Evolutionary conservation across 1,284 basidiomycete genomes (phyloP).

Genomic region (Ganoderma multipileum): DNA sequence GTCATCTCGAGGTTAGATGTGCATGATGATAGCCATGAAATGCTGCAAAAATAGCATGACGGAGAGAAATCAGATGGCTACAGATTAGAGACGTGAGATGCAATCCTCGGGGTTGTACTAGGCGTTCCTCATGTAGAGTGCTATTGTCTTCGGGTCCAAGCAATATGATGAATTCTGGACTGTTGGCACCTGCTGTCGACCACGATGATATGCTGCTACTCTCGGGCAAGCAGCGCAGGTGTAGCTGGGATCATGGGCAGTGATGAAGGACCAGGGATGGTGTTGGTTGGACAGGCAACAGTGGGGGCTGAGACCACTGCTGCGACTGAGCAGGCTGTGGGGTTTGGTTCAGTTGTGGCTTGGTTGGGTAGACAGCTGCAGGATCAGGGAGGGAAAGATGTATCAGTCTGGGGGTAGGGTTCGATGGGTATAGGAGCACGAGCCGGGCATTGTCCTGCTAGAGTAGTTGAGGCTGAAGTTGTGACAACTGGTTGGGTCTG

Average conservation of each 20-base stretch:
- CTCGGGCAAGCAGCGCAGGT: slow-evolving; percentile 77
- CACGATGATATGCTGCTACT: slow-evolving; percentile 91
- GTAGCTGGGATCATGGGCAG: too few species aligned
- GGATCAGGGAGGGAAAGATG: slow-evolving; percentile 52
- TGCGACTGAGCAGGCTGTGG: slow-evolving; percentile 19
- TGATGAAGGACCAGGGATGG: too few species aligned
- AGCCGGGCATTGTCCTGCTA: slow-evolving; percentile 42
- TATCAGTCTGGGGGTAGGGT: too few species aligned
- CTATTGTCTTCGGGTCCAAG: slow-evolving; percentile 98
- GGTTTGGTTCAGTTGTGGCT: slow-evolving; percentile 48
- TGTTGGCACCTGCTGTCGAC: slow-evolving; percentile 93
- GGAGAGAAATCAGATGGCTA: slow-evolving; percentile 71
- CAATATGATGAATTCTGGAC: slow-evolving; percentile 99
- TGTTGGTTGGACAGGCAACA: slow-evolving; percentile 34
- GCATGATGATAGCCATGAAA: slow-evolving; percentile 99
- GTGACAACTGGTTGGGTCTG: slow-evolving; percentile 44
- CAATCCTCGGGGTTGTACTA: slow-evolving; percentile 99
- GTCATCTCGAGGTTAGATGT: slow-evolving; percentile 99
- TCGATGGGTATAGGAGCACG: slow-evolving; percentile 56
- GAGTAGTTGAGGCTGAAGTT: slow-evolving; percentile 39
- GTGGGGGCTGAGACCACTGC: slow-evolving; percentile 40
- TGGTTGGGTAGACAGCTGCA: slow-evolving; percentile 35
- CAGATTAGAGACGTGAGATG: slow-evolving; percentile 51
- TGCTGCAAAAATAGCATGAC: slow-evolving; percentile 69
- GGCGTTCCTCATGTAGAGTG: slow-evolving; percentile 96